Conservation (phyloP, 192 early-diverging fungal species). For the Linderina pennispora region DNA sequence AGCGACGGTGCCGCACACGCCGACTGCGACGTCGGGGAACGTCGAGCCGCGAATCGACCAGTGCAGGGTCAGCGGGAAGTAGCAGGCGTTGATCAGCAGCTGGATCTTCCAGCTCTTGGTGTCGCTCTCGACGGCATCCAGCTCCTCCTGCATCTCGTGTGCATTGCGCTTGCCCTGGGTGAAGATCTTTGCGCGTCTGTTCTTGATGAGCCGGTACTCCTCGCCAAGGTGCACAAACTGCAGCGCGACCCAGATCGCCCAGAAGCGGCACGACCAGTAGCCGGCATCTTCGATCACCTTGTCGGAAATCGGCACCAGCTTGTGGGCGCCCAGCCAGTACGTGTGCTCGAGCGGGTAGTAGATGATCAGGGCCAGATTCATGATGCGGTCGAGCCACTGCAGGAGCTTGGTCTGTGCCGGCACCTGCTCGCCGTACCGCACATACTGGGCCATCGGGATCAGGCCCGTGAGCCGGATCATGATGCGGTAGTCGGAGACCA, state of each 20-base stretch:
- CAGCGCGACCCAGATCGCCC: constrained; percentile 88
- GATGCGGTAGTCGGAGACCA: constrained; percentile 90
- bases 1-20: constrained; percentile 91
- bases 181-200: constrained; percentile 39
- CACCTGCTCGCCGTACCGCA: constrained; percentile 69
- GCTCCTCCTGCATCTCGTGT: constrained; percentile 58
- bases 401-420: constrained; percentile 59
- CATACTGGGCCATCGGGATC: constrained; percentile 82
- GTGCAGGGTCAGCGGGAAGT: constrained; percentile 85
- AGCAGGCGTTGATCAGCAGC: constrained; percentile 84
- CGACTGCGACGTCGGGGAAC: constrained; percentile 91
- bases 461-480: constrained; percentile 82
- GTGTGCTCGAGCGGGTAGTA: constrained; percentile 97
- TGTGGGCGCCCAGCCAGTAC: constrained; percentile 89
- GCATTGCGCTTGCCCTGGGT: constrained; percentile 58
- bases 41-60: constrained; percentile 81
- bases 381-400: constrained; percentile 70
- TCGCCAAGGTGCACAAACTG: constrained; percentile 79
- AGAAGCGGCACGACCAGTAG: constrained; percentile 95
- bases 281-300: constrained; percentile 68
- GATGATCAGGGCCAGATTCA: constrained; percentile 76
- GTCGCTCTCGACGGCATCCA: constrained; percentile 52
- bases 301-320: constrained; percentile 70
- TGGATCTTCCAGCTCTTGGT: constrained; percentile 61
- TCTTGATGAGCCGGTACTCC: constrained; percentile 55